Evolutionary conservation across 768 basidiomycete species (phyloP).

Genomic region (Mrakia hoshinonis): DNA sequence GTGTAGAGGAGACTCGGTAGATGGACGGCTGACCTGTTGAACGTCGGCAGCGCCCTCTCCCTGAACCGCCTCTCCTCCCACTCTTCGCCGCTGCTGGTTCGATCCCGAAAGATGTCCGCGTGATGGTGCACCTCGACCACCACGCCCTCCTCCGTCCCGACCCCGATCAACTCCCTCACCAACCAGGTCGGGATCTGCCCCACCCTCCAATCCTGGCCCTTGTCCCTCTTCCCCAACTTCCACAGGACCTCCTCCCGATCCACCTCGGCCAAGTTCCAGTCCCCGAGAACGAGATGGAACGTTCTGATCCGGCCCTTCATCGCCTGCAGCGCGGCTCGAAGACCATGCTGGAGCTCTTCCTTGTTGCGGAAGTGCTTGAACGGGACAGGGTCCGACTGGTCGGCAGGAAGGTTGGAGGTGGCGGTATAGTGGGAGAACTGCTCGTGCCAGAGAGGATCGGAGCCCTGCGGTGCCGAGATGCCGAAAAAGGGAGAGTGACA

Average conservation of each 20-base stretch:
- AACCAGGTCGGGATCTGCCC: slow-evolving; percentile 25
- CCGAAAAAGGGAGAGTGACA: background rate
- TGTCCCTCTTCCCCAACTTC: background rate
- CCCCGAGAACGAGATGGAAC: slow-evolving; percentile 28
- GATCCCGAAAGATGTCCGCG: slow-evolving; percentile 20
- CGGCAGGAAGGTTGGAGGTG: background rate
- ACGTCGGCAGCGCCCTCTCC: slow-evolving; percentile 19
- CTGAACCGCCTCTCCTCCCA: slow-evolving; percentile 16
- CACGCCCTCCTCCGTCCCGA: slow-evolving; percentile 12
- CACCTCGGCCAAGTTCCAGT: slow-evolving; percentile 11
- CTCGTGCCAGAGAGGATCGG: slow-evolving; percentile 16
- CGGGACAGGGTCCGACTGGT: background rate
- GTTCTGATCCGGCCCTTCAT: slow-evolving; percentile 15
- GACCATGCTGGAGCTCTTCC: slow-evolving; percentile 15
- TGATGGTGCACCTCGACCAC: slow-evolving; percentile 27
- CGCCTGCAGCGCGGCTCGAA: background rate
- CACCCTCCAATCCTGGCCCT: slow-evolving; percentile 14
- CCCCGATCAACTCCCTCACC: background rate
- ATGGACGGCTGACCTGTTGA: slow-evolving; percentile 16
- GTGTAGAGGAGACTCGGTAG: background rate
- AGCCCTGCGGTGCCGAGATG: background rate
- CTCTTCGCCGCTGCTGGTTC: background rate
- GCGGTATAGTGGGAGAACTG: slow-evolving; percentile 12
- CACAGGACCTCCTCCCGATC: background rate
- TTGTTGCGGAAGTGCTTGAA: slow-evolving; percentile 23